A percentile compares a stretch with the other conserved stretches of the same genome.
phyloP scores from a whole-genome alignment of 352 stramenopile species.

The Globisporangium paroecandrum region DNA sequence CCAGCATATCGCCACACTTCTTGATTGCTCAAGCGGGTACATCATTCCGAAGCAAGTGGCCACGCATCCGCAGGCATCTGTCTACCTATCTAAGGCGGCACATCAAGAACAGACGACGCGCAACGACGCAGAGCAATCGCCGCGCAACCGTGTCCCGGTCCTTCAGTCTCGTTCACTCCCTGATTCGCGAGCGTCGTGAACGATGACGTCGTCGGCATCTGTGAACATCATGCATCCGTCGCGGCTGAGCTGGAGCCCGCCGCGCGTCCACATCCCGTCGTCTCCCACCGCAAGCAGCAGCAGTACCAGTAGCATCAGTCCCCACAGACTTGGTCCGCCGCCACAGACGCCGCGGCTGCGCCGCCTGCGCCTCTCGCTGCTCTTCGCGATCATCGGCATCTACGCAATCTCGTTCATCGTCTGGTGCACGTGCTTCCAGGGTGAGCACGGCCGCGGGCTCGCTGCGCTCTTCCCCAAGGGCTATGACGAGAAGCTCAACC shows the following conservation, averaged over 20 bases:
- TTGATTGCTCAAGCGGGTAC: background rate
- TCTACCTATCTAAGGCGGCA: background rate
- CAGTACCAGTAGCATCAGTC: background rate
- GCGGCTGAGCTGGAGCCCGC: slow-evolving; percentile 2
- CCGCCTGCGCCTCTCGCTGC: slow-evolving; percentile 6
- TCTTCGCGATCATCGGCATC: slow-evolving; percentile 18
- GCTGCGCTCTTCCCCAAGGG: slow-evolving; percentile 11
- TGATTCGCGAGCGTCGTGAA: background rate
- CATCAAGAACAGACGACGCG: no score
- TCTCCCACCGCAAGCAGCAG: background rate
- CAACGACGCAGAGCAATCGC: background rate
- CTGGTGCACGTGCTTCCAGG: slow-evolving; percentile 16
- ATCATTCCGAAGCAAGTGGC: background rate
- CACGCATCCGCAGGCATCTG: background rate
- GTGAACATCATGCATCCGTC: slow-evolving; percentile 6
- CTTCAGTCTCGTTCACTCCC: background rate
- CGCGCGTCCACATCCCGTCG: background rate
- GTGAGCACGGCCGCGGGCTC: slow-evolving; percentile 2
- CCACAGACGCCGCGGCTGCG: slow-evolving; percentile 2
- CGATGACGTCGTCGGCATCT: background rate
- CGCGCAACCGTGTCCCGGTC: background rate
- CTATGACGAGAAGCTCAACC: slow-evolving; percentile 19
- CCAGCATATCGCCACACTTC: background rate
- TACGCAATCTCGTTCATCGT: slow-evolving; percentile 21
- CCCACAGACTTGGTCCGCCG: slow-evolving; percentile 14